These are phyloP conservation scores for Dioszegia crocea DNA, from an alignment of 768 basidiomycete genomes.

Conservation along the genomic window DNA sequence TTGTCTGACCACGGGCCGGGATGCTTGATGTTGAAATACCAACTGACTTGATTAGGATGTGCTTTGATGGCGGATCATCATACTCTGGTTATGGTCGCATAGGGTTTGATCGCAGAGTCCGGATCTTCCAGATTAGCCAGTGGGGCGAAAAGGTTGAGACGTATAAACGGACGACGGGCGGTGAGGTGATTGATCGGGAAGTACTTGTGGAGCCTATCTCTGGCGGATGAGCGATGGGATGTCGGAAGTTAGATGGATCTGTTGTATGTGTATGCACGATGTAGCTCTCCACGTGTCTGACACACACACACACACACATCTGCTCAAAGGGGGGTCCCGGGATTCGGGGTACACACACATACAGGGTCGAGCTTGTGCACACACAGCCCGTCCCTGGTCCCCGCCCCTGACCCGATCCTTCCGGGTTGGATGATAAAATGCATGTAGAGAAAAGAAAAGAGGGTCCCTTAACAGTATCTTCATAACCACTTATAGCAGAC, in stretches of 20 bases:
- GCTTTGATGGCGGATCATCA: conserved; percentile 37
- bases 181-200: conserved; percentile 40
- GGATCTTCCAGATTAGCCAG: conserved; percentile 79
- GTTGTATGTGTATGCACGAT: too few species aligned
- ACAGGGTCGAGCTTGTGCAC: neutral
- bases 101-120: conserved; percentile 85
- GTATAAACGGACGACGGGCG: conserved; percentile 60
- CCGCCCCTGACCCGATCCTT: neutral
- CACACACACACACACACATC: too few species aligned
- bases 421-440: neutral
- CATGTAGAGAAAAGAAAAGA: too few species aligned
- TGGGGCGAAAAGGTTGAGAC: conserved; percentile 90
- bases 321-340: too few species aligned
- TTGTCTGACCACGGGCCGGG: conserved; percentile 56
- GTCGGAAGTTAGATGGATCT: neutral
- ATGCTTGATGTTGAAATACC: neutral
- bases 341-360: neutral
- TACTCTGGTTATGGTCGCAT: conserved; percentile 46
- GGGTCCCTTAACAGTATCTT: too few species aligned
- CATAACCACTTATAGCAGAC: too few species aligned
- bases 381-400: neutral
- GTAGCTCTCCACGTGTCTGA: too few species aligned
- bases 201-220: conserved; percentile 40
- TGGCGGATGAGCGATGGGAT: neutral
- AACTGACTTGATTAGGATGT: conserved; percentile 38